phyloP scores from a whole-genome alignment of 2,329 filamentous ascomycete species.

The Alternaria tenuissima region DNA sequence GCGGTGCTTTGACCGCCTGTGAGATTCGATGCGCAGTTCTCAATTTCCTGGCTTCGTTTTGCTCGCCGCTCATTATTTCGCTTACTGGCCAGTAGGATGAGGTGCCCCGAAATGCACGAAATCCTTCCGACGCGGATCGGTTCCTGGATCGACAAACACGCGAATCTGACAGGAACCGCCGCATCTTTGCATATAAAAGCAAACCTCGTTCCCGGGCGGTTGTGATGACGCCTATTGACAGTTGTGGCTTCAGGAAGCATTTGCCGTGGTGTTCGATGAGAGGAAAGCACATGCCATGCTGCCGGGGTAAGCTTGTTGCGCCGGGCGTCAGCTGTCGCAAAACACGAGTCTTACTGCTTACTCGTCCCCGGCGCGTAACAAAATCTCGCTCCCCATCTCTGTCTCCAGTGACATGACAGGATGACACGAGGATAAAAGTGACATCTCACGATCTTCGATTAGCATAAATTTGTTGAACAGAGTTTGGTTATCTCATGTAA shows the following conservation, averaged over 20 bases:
- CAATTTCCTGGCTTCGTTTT: constrained; percentile 23
- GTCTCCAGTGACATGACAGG: not conserved
- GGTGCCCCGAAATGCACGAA: constrained; percentile 18
- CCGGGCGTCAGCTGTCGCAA: constrained; percentile 1
- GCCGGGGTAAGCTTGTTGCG: not conserved
- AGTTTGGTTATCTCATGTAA: not conserved
- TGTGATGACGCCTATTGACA: not conserved
- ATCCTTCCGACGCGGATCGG: constrained; percentile 17
- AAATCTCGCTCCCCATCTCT: not conserved
- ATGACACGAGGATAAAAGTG: not conserved
- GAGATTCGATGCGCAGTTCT: constrained; percentile 18
- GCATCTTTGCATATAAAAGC: not conserved
- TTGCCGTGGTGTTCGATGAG: not conserved
- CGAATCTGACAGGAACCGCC: not conserved
- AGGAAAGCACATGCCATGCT: not conserved
- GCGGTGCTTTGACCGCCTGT: constrained; percentile 1
- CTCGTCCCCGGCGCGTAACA: not conserved
- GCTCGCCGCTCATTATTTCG: constrained; percentile 27
- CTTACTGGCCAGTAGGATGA: constrained; percentile 21
- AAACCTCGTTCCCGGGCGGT: not conserved
- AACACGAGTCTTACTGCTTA: constrained; percentile 4
- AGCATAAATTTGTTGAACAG: not conserved
- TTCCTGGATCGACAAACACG: constrained; percentile 12
- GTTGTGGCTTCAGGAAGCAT: not conserved
- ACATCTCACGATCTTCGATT: not conserved